Base-by-base conservation (phyloP, 2,329 filamentous ascomycete genomes). In the Sarocladiaceae sp. region DNA sequence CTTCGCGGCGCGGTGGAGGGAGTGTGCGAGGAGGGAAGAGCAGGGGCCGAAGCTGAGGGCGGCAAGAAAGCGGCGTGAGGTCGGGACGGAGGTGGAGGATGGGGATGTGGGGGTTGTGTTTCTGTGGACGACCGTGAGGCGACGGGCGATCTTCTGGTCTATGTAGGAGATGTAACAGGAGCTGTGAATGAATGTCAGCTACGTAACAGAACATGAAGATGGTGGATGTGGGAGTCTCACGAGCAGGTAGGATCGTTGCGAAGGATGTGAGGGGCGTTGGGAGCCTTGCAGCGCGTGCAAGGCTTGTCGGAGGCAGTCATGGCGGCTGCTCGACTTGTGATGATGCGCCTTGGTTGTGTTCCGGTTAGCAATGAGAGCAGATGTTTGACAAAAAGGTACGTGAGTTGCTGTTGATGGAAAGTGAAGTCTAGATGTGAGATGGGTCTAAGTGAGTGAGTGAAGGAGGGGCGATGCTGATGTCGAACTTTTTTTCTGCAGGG, bases 1-100 rank as follows among this genome's bases (percentile, higher is more conserved):
- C 18, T 37, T 12, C 12, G 29, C 29, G 7, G 34, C n/a, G 13
- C 27, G 19, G 60, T 87, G 77, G 44, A 97, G 69, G 18, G 95
- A 73, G 54, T 91, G 78, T 23, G 95, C 70, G 33, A 98, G 70
- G 12, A 81, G 78, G 12, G 85, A 74, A 0, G 91, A 97, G 1
- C 86, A 93, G 2, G 85, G 70, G 1, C 93, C 91, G 55, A 88
- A 83, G 0, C 90, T 95, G 2, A 96, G 68, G 5, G 89, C 88
- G 16, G 95, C 68, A 15, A 95, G 68, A 39, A 95, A 76, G 43
- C 58, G 57, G 32, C 47, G 61, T 57, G 44, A 57, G 51, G 37
- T 58, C 55, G 49, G 56, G 50, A 45, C 66, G 64, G 42, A n/a
- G n/a, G n/a, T n/a, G n/a, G n/a, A n/a, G n/a, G n/a, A n/a, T n/a